Conservation (phyloP, 257 asterid genomes). For the Lycium ferocissimum region DNA sequence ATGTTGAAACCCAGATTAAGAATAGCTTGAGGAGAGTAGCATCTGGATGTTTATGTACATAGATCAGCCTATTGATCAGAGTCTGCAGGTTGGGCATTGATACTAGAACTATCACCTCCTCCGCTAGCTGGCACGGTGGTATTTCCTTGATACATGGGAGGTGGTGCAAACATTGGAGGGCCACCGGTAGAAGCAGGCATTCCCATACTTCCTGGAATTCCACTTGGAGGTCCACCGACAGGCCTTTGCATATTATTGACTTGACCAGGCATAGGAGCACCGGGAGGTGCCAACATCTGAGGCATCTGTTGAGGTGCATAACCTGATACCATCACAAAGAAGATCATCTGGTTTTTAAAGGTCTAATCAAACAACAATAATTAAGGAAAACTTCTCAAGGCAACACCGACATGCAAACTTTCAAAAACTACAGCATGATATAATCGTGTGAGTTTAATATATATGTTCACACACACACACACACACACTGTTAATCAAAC, state of each 20-base stretch:
- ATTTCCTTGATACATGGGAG: slow-evolving; percentile 58
- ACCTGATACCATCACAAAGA: slow-evolving; percentile 50
- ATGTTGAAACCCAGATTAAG: neutral
- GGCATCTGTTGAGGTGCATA: slow-evolving; percentile 59
- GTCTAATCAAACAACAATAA: neutral
- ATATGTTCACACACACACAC: too few relatives aligned
- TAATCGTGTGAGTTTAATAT: neutral
- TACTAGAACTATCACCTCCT: slow-evolving; percentile 55
- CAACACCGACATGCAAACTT: slow-evolving; percentile 6
- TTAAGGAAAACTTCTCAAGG: neutral
- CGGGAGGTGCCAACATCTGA: slow-evolving; percentile 73
- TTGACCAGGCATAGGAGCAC: slow-evolving; percentile 72
- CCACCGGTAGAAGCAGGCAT: slow-evolving; percentile 58
- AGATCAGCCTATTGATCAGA: slow-evolving; percentile 46
- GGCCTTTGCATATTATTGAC: slow-evolving; percentile 77
- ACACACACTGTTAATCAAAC: neutral
- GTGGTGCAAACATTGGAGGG: slow-evolving; percentile 54
- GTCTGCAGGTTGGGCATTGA: slow-evolving; percentile 52
- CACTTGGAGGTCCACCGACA: slow-evolving; percentile 50
- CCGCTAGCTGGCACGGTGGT: slow-evolving; percentile 50
- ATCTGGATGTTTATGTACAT: slow-evolving; percentile 4
- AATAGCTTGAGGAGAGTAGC: neutral
- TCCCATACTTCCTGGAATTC: slow-evolving; percentile 67
- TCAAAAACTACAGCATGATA: slow-evolving; percentile 10
- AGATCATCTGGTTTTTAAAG: neutral